Evolutionary conservation across 345 rosid genomes (phyloP).

Genomic region (Salix arbutifolia): DNA sequence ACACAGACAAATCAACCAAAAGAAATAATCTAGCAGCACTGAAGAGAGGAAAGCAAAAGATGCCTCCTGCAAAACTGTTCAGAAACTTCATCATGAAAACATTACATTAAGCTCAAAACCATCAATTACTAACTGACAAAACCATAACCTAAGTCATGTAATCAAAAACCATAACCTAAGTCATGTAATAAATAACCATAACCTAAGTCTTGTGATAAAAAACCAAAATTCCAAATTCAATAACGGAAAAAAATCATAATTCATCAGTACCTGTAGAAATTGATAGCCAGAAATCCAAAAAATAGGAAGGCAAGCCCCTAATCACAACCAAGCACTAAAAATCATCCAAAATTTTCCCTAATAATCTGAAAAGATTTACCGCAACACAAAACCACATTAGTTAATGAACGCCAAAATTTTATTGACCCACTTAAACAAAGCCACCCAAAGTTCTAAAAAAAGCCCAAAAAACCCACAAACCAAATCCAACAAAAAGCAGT

Average conservation of each 20-base stretch:
- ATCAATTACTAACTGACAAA: not conserved
- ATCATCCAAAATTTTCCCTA: not conserved
- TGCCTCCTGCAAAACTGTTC: not conserved
- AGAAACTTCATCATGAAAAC: not conserved
- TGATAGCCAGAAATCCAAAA: not conserved
- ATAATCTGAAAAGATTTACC: not conserved
- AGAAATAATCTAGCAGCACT: not conserved
- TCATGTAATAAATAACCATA: not conserved
- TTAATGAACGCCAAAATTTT: not conserved
- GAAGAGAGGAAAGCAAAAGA: not conserved
- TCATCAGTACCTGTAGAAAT: not conserved
- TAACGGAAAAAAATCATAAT: not conserved
- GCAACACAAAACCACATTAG: not conserved
- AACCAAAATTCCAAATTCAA: not conserved
- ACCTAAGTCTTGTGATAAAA: not conserved
- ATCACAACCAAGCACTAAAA: not conserved
- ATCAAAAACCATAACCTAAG: too few species aligned
- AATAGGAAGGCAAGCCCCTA: not conserved
- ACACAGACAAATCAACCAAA: not conserved
- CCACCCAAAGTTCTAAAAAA: not conserved
- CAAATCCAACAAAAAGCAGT: not conserved
- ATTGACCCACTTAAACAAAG: not conserved
- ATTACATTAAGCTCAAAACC: not conserved
- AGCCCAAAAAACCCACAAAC: not conserved
- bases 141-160: too few species aligned